phyloP scores from a whole-genome alignment of 108 stramenopile species.

The Skeletonema menzelii region DNA sequence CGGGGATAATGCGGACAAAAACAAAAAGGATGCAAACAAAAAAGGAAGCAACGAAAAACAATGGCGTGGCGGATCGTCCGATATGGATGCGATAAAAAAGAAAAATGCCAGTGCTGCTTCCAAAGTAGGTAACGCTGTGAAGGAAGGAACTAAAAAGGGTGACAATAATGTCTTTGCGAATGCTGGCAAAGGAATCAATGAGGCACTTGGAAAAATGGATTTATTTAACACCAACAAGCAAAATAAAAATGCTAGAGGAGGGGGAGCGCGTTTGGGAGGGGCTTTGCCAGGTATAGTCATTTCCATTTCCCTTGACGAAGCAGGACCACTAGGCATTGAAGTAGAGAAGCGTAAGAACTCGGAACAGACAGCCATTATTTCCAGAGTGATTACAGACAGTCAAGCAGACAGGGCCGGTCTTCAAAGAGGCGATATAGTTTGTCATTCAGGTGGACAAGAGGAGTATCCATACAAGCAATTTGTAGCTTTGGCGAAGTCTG shows the following conservation, averaged over 20 bases:
- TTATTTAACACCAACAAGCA: conserved; percentile 16
- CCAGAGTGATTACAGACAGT: conserved; percentile 44
- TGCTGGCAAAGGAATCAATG: conserved; percentile 40
- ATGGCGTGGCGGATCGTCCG: conserved; percentile 28
- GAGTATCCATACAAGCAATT: conserved; percentile 79
- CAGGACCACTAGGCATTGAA: conserved; percentile 66
- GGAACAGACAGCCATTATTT: conserved; percentile 59
- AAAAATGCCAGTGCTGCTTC: conserved; percentile 3
- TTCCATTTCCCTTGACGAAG: conserved; percentile 43
- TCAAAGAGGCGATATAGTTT: conserved; percentile 77
- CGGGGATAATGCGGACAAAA: conserved; percentile 30
- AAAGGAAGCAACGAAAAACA: conserved; percentile 3
- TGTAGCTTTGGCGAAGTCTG: conserved; percentile 49
- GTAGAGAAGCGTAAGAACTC: conserved; percentile 58
- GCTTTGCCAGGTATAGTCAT: conserved; percentile 57
- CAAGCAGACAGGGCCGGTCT: conserved; percentile 68
- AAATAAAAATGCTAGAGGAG: conserved; percentile 41
- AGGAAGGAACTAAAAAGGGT: neutral
- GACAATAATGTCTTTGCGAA: conserved; percentile 41
- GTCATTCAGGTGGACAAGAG: conserved; percentile 63
- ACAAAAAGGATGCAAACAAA: conserved; percentile 33
- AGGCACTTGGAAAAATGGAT: conserved; percentile 37
- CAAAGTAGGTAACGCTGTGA: conserved; percentile 8
- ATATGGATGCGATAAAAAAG: conserved; percentile 30
- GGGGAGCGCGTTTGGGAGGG: conserved; percentile 68